These are phyloP conservation scores for Auricularia sp. DNA, from an alignment of 768 basidiomycete species.

Conservation along the genomic window DNA sequence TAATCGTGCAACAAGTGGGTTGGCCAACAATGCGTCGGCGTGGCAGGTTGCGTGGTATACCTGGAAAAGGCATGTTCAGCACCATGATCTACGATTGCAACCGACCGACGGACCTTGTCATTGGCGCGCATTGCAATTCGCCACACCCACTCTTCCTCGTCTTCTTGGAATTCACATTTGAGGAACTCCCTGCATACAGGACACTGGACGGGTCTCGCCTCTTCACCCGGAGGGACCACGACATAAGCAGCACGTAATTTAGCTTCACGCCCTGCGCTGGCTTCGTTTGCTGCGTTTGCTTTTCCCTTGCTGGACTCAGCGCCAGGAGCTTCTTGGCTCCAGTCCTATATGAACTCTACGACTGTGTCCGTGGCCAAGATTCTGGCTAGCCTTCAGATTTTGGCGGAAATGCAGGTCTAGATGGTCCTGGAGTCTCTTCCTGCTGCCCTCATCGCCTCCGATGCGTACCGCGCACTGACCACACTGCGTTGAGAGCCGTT, in stretches of 20 bases:
- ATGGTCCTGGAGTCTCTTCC: constrained; percentile 74
- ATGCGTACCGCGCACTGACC: constrained; percentile 91
- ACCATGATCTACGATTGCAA: background rate
- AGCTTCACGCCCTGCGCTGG: constrained; percentile 62
- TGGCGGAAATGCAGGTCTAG: constrained; percentile 95
- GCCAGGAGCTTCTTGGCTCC: constrained; percentile 60
- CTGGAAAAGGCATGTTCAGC: constrained; percentile 29
- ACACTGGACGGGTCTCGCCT: constrained; percentile 75
- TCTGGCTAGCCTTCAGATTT: constrained; percentile 74
- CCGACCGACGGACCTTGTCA: constrained; percentile 51
- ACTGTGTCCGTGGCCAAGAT: constrained; percentile 73
- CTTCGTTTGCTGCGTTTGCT: constrained; percentile 52
- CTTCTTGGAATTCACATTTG: constrained; percentile 86
- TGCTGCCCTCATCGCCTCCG: constrained; percentile 58
- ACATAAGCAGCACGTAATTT: constrained; percentile 72
- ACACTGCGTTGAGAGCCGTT: constrained; percentile 71
- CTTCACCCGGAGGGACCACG: constrained; percentile 82
- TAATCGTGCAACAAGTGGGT: constrained; percentile 56
- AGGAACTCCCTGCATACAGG: constrained; percentile 93
- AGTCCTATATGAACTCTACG: constrained; percentile 66
- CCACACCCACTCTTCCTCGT: constrained; percentile 99
- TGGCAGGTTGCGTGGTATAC: constrained; percentile 94
- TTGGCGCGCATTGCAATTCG: constrained; percentile 80
- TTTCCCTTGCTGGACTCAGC: constrained; percentile 53
- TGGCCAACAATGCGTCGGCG: constrained; percentile 66